These are phyloP conservation scores for Salvia hispanica DNA, from an alignment of 257 asterid genomes.

Conservation along the genomic window DNA sequence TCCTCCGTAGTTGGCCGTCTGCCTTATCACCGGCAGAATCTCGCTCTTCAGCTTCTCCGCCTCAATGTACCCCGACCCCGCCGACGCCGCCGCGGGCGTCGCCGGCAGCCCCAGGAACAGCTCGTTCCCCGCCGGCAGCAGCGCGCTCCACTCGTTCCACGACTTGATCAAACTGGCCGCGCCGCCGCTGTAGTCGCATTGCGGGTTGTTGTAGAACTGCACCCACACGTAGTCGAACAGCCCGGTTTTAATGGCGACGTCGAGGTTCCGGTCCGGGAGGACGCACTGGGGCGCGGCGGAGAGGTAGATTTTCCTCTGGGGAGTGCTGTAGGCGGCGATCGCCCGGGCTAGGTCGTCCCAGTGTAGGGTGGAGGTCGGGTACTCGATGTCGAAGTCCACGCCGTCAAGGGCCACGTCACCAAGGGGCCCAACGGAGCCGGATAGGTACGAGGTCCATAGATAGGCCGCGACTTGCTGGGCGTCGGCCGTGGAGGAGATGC, in stretches of 20 bases:
- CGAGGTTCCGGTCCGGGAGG: constrained; percentile 39
- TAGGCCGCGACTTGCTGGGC: constrained; percentile 47
- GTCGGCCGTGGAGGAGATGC: constrained; percentile 38
- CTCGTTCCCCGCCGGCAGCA: constrained; percentile 32
- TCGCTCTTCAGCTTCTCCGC: constrained; percentile 39
- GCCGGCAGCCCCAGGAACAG: constrained; percentile 66
- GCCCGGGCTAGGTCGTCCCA: constrained; percentile 53
- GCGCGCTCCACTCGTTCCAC: constrained; percentile 42
- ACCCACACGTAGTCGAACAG: constrained; percentile 68
- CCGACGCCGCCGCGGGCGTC: constrained; percentile 38
- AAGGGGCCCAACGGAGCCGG: constrained; percentile 48
- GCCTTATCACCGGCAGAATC: constrained; percentile 49
- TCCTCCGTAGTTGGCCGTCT: constrained; percentile 56
- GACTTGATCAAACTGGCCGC: constrained; percentile 33
- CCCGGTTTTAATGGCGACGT: constrained; percentile 47
- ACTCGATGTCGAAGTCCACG: constrained; percentile 54
- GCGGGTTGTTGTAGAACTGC: constrained; percentile 59
- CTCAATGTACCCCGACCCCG: constrained; percentile 48
- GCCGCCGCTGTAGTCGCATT: constrained; percentile 40
- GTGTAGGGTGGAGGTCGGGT: constrained; percentile 16
- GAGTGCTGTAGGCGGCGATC: constrained; percentile 26
- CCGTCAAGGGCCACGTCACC: constrained; percentile 54
- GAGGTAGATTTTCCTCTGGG: constrained; percentile 44
- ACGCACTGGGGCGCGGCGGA: constrained; percentile 64
- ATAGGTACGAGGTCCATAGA: constrained; percentile 47